A percentile compares a stretch with the other conserved stretches of the same genome.
These are phyloP conservation scores for Kwoniella botswanensis DNA, from an alignment of 768 basidiomycete species.

Conservation along the genomic window DNA sequence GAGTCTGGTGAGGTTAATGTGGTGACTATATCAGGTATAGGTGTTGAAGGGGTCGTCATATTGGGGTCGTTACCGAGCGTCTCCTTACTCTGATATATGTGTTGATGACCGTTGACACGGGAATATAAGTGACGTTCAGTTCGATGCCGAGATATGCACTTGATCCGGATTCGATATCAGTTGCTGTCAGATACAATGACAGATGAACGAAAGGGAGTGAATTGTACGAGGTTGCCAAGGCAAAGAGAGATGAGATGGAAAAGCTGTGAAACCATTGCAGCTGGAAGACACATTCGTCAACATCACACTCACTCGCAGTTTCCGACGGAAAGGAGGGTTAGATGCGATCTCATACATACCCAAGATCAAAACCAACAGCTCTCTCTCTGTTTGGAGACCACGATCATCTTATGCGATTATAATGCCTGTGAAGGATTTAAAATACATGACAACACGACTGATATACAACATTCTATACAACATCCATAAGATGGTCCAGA, in stretches of 20 bases:
- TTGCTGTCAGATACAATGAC: no score
- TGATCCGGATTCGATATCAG: no score
- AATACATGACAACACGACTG: neutral
- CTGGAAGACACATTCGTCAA: neutral
- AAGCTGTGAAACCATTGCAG: neutral
- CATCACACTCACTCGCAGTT: neutral
- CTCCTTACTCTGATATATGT: no score
- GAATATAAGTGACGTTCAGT: no score
- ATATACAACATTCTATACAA: neutral
- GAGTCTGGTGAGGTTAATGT: slow-evolving; percentile 22
- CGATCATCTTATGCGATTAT: neutral
- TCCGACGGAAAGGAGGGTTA: slow-evolving; percentile 2
- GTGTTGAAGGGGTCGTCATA: slow-evolving; percentile 16
- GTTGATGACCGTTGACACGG: no score
- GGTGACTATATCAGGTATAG: slow-evolving; percentile 17
- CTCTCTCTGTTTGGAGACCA: neutral
- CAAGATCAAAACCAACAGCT: neutral
- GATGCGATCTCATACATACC: neutral
- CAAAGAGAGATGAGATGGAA: neutral
- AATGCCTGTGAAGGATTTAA: neutral
- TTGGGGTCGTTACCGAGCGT: neutral
- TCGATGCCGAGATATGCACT: no score
- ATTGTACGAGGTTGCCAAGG: neutral
- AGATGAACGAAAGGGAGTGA: neutral
- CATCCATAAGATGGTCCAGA: neutral